Conservation (phyloP, 352 stramenopile genomes). For the Saprolegnia diclina region DNA sequence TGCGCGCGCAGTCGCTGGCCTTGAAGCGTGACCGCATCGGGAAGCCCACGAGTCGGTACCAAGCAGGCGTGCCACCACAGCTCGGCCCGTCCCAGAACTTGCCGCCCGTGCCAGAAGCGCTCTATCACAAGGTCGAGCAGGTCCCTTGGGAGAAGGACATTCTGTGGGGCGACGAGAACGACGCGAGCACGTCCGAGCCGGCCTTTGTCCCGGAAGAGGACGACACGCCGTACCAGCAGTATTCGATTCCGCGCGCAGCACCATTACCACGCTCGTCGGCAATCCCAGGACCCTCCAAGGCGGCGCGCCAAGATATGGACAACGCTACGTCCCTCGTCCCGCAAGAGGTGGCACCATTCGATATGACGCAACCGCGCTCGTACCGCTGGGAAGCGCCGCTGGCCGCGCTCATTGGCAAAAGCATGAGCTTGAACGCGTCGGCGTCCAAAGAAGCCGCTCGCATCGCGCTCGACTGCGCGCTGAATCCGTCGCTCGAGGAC, state of each 20-base stretch:
- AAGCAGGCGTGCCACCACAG: constrained; percentile 54
- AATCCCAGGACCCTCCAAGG: not conserved
- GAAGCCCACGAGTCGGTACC: constrained; percentile 68
- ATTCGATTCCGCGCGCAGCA: not conserved
- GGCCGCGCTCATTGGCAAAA: constrained; percentile 24
- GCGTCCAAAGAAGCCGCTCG: not conserved
- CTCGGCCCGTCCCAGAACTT: constrained; percentile 30
- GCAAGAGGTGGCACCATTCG: constrained; percentile 34
- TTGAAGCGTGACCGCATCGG: constrained; percentile 37
- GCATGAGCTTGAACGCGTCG: constrained; percentile 23
- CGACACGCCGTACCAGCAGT: constrained; percentile 29
- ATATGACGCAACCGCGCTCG: constrained; percentile 67
- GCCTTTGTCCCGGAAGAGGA: constrained; percentile 49
- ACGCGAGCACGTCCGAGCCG: constrained; percentile 25
- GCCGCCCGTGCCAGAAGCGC: constrained; percentile 36
- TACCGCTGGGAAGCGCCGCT: constrained; percentile 65
- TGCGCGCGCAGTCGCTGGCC: not conserved
- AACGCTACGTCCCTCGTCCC: constrained; percentile 32
- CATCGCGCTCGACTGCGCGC: constrained; percentile 30
- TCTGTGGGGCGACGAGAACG: constrained; percentile 56
- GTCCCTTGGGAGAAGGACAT: constrained; percentile 78
- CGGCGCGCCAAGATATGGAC: constrained; percentile 7
- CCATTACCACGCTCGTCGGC: constrained; percentile 32
- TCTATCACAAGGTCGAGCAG: constrained; percentile 80
- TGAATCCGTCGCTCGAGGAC: constrained; percentile 68